A percentile compares a stretch with the other conserved stretches of the same genome.
These are phyloP conservation scores for Citrus cavaleriei DNA, from an alignment of 345 rosid species.

Conservation along the genomic window DNA sequence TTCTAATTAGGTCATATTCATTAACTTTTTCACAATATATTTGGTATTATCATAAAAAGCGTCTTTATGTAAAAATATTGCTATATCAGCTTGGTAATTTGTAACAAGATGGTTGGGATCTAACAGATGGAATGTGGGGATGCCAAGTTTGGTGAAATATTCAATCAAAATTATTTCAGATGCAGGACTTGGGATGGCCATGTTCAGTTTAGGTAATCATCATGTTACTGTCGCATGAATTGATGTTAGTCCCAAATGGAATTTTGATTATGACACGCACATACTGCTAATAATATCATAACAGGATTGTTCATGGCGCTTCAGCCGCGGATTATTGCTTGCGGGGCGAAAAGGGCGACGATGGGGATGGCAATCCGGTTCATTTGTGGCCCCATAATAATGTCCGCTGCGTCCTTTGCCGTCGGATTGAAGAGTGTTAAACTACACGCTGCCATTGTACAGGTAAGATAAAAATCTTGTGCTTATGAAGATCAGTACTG, in stretches of 20 bases:
- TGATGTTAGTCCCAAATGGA: background rate
- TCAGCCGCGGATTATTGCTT: constrained; percentile 65
- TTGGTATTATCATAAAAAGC: background rate
- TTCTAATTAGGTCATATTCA: background rate
- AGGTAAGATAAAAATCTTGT: constrained; percentile 29
- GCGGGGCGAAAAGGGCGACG: constrained; percentile 59
- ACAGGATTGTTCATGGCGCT: constrained; percentile 80
- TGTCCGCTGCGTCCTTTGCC: constrained; percentile 48
- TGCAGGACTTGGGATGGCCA: constrained; percentile 84
- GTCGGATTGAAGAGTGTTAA: constrained; percentile 47
- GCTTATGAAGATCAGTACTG: too few relatives aligned
- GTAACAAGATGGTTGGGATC: background rate
- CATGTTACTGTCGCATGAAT: background rate
- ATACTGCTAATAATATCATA: background rate
- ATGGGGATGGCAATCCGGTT: constrained; percentile 66
- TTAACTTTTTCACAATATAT: background rate
- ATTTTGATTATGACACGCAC: background rate
- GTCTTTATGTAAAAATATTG: too few relatives aligned
- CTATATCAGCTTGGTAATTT: background rate
- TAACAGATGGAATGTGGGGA: constrained; percentile 57
- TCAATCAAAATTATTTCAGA: constrained; percentile 72
- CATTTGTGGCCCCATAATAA: constrained; percentile 53
- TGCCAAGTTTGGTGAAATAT: constrained; percentile 62
- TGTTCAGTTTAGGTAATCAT: constrained; percentile 77
- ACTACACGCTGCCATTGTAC: constrained; percentile 73